phyloP scores from a whole-genome alignment of 2,329 filamentous ascomycete species.

The Calonectria pseudoturangicola region DNA sequence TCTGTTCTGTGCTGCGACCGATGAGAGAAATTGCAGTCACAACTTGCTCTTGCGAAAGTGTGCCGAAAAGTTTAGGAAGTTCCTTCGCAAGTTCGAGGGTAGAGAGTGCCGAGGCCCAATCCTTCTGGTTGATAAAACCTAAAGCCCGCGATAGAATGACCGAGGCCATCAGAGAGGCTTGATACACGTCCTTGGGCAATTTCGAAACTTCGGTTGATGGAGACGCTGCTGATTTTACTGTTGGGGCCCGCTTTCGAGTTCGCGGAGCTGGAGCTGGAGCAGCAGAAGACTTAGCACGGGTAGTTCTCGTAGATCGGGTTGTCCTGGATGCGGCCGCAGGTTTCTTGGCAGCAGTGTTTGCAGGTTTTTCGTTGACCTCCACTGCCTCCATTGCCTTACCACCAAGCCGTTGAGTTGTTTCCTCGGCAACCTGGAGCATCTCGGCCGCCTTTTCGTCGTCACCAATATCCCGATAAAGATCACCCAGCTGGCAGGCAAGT shows the following conservation, averaged over 20 bases:
- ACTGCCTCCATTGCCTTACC: constrained; percentile 37
- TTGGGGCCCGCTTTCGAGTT: constrained; percentile 47
- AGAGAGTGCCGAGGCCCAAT: constrained; percentile 75
- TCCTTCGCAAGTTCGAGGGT: constrained; percentile 71
- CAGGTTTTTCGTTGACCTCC: constrained; percentile 39
- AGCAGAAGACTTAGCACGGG: constrained; percentile 49
- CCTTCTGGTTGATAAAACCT: constrained; percentile 68
- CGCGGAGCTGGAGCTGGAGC: constrained; percentile 30
- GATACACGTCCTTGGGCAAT: constrained; percentile 59
- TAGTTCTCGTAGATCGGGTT: constrained; percentile 52
- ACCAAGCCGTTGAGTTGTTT: constrained; percentile 63
- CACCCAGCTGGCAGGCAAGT: constrained; percentile 74
- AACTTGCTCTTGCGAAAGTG: constrained; percentile 72
- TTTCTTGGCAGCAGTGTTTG: constrained; percentile 40
- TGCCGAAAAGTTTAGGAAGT: constrained; percentile 63
- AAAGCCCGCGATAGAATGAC: constrained; percentile 63
- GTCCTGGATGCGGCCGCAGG: constrained; percentile 50
- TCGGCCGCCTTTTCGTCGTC: constrained; percentile 65
- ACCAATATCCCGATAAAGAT: constrained; percentile 71
- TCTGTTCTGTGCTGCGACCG: constrained; percentile 80
- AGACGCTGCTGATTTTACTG: constrained; percentile 52
- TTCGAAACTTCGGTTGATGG: constrained; percentile 43
- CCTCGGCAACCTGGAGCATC: constrained; percentile 70
- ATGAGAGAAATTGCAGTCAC: constrained; percentile 81
- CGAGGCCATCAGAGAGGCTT: constrained; percentile 61